Evolutionary conservation across 225 moss, liverwort and hornwort genomes (phyloP), one percentile per base, ranked within the genome.

Genomic region (Marchantia polymorpha): DNA sequence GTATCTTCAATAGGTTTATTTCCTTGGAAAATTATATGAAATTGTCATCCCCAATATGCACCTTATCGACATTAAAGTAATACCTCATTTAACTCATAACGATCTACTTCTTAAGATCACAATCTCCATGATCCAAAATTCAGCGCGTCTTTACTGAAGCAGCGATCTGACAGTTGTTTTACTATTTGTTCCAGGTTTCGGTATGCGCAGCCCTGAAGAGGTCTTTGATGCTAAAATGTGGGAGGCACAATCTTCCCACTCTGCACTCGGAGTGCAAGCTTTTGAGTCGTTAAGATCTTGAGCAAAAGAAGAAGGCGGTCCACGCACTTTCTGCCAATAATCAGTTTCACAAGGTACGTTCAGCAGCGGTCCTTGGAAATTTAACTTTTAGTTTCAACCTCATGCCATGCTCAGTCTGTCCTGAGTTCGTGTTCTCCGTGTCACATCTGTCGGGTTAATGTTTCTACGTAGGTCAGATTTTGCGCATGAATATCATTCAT

Each of bases 201-300:
- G 60, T 87, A 10, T 84, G 84, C 76, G 80, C 76, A 7, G 87
- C 87, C 3, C 68, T 87, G 52, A 87, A 82, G 56, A 73, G 84
- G 46, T 87, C 87, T 0, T 66, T 87, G 76, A 46, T 83, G 67
- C 39, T 84, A 80, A 87, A 87, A 31, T 87, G 87, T 59, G 87
- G 87, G 55, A 83, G 77, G 77, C 84, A 84, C 19, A 77, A 54
- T 22, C 67, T 87, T 52, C 84, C 84, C 8, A 74, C 71, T 15
- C 65, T 87, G 39, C 84, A 82, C 4, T 87, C 87, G 3, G 84
- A 87, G 54, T 82, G 77, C 20, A 87, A 84, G 63, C 65, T 84
- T 4, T 49, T 87, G 4, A 79, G 82, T 50, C 73, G 76, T 17
- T 84, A 87, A 20, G 80, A 84, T 3, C 49, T 51, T 5, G n/a